Conservation (phyloP, 306 rosid species). For the Potentilla sterilis region DNA sequence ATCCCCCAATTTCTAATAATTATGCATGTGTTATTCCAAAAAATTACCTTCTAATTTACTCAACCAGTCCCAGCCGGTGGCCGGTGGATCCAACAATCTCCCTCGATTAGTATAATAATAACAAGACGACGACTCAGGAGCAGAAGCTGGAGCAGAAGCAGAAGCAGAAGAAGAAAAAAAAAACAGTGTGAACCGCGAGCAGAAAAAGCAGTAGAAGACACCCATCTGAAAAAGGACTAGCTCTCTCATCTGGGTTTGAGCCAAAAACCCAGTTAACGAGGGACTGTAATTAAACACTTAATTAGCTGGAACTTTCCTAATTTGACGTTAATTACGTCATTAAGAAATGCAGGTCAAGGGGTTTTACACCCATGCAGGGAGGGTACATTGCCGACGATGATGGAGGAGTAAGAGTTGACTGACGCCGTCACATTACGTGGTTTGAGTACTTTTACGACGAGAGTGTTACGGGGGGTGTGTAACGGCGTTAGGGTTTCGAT, state of each 20-base stretch:
- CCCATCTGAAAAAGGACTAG: neutral
- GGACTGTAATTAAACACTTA: neutral
- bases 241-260: neutral
- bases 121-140: neutral
- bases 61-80: neutral
- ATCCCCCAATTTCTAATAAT: neutral
- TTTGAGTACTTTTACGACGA: constrained; percentile 4
- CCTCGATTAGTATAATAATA: neutral
- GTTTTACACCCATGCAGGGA: neutral
- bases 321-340: neutral
- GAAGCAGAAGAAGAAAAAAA: neutral
- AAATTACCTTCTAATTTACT: neutral
- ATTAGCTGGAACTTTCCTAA: neutral
- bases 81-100: constrained; percentile 7
- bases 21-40: constrained; percentile 6
- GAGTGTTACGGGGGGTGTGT: neutral
- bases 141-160: neutral
- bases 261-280: constrained; percentile 20
- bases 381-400: neutral
- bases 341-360: neutral
- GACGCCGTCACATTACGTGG: neutral
- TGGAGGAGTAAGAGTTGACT: constrained; percentile 25
- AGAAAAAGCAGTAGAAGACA: neutral
- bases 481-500: constrained; percentile 21
- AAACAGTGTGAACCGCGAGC: constrained; percentile 26